A percentile compares a stretch with the other conserved stretches of the same genome.
Evolutionary conservation across 1,139 yeast species (phyloP).

Genomic region (Debaryomyces udenii): DNA sequence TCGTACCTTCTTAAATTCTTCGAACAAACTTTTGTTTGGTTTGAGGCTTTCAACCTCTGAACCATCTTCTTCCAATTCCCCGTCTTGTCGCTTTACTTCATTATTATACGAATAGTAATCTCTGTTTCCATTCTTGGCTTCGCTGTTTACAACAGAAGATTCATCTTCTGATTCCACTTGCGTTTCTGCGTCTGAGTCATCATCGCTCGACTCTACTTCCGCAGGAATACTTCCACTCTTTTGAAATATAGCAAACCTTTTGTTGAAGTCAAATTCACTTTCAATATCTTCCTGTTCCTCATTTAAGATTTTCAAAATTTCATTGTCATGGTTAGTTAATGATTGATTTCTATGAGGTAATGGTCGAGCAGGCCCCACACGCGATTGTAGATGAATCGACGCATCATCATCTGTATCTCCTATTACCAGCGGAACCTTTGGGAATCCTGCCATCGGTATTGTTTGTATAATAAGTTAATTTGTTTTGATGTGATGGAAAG

Average conservation of each 20-base stretch:
- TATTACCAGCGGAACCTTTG: conserved; percentile 38
- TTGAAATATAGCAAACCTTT: conserved; percentile 20
- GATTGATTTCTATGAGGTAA: conserved; percentile 18
- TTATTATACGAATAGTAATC: neutral
- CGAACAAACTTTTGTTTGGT: conserved; percentile 13
- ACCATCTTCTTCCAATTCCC: neutral
- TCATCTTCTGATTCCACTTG: conserved; percentile 14
- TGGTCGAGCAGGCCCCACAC: conserved; percentile 45
- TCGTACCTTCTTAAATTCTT: conserved; percentile 13
- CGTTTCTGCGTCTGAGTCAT: conserved; percentile 14
- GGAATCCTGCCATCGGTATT: conserved; percentile 33
- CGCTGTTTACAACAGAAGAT: neutral
- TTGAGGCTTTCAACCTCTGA: conserved; percentile 2
- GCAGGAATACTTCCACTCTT: conserved; percentile 10
- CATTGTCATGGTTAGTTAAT: conserved; percentile 11
- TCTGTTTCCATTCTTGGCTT: conserved; percentile 4
- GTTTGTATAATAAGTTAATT: no score
- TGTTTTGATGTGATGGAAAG: no score
- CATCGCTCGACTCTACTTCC: conserved; percentile 11
- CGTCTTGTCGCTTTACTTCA: neutral
- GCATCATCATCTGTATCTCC: conserved; percentile 51
- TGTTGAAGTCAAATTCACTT: conserved; percentile 18
- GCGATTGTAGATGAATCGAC: conserved; percentile 42
- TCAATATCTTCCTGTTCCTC: conserved; percentile 14
- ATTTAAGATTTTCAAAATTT: conserved; percentile 19